phyloP scores from a whole-genome alignment of 1,284 basidiomycete species.

The Omphalotus olearius region DNA sequence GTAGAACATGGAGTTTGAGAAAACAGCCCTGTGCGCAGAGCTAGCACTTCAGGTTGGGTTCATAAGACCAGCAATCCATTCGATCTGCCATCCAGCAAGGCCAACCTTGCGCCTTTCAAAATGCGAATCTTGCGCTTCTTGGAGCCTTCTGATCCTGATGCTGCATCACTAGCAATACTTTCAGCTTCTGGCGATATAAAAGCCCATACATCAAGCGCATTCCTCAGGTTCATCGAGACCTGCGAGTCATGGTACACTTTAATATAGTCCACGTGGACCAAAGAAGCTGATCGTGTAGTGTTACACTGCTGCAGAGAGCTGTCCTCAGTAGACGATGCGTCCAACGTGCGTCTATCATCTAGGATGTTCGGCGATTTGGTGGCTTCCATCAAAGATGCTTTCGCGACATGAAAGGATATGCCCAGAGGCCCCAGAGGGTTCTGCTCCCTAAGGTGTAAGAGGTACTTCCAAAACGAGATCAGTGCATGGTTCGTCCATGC shows the following conservation, averaged over 20 bases:
- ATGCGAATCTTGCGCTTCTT: slow-evolving; percentile 25
- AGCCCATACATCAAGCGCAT: slow-evolving; percentile 48
- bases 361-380: not conserved
- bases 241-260: slow-evolving; percentile 57
- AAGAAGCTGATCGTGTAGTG: not conserved
- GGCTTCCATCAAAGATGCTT: slow-evolving; percentile 9
- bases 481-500: slow-evolving; percentile 48
- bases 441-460: slow-evolving; percentile 36
- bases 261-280: slow-evolving; percentile 42
- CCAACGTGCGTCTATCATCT: slow-evolving; percentile 14
- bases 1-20: too few species aligned
- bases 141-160: slow-evolving; percentile 5
- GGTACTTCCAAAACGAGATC: slow-evolving; percentile 48
- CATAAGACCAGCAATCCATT: slow-evolving; percentile 37
- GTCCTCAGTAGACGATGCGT: slow-evolving; percentile 6
- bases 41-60: not conserved
- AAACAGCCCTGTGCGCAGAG: too few species aligned
- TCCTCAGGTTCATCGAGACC: slow-evolving; percentile 46
- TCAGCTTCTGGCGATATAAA: slow-evolving; percentile 15
- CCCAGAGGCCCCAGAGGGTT: slow-evolving; percentile 43
- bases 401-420: slow-evolving; percentile 45
- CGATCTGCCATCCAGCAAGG: slow-evolving; percentile 40
- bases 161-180: too few species aligned
- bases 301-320: slow-evolving; percentile 16
- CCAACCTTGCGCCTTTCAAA: slow-evolving; percentile 37